A percentile compares a stretch with the other conserved stretches of the same genome.
These are phyloP conservation scores for Lumnitzera littorea DNA, from an alignment of 345 rosid species.

Conservation along the genomic window DNA sequence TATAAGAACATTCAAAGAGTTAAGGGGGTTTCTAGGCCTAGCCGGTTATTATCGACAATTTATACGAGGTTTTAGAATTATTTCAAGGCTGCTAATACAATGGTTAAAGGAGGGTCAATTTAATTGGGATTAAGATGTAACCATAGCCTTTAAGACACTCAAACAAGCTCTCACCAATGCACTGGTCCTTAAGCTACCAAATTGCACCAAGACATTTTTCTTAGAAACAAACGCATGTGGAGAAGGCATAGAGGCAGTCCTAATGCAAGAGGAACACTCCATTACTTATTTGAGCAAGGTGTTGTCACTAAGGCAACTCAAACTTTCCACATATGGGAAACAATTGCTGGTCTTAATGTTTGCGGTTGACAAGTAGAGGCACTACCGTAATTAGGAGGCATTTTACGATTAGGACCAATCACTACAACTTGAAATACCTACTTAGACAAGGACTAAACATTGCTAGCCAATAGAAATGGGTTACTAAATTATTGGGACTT, in stretches of 20 bases:
- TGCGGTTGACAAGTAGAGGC: too few species aligned
- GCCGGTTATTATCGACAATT: background rate
- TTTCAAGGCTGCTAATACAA: background rate
- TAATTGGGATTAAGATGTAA: background rate
- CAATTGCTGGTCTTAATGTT: too few species aligned
- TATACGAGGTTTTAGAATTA: background rate
- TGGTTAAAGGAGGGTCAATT: background rate
- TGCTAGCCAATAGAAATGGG: too few species aligned
- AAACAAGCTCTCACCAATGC: background rate
- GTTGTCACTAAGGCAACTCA: background rate
- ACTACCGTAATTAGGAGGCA: too few species aligned
- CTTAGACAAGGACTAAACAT: too few species aligned
- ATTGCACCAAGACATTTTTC: background rate
- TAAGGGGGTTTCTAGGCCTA: background rate
- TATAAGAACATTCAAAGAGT: background rate
- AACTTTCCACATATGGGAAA: too few species aligned
- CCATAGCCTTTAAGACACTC: background rate
- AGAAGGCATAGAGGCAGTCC: background rate
- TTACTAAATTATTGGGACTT: too few species aligned
- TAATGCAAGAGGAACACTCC: background rate
- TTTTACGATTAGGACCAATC: too few species aligned
- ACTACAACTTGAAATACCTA: too few species aligned
- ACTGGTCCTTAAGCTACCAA: background rate
- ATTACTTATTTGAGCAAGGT: constrained; percentile 5
- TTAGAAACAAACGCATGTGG: background rate